phyloP scores from a whole-genome alignment of 257 asterid species.

The Rehmannia glutinosa region DNA sequence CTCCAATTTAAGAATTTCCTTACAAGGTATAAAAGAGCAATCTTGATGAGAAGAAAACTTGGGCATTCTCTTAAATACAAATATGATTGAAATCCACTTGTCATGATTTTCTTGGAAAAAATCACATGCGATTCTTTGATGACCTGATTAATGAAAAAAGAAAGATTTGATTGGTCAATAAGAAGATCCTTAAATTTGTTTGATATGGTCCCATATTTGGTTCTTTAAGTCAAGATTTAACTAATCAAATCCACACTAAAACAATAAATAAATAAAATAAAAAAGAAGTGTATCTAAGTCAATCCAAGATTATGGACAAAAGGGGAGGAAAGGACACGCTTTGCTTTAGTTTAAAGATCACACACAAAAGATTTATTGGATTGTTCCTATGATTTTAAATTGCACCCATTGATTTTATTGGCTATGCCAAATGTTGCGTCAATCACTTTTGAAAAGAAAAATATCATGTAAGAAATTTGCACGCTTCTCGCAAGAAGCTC shows the following conservation, averaged over 20 bases:
- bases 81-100: conserved; percentile 18
- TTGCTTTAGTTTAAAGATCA: conserved; percentile 26
- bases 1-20: conserved; percentile 11
- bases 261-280: neutral
- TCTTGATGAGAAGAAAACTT: conserved; percentile 18
- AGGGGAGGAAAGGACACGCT: conserved; percentile 14
- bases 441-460: conserved; percentile 1
- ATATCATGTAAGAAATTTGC: neutral
- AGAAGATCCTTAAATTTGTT: conserved; percentile 23
- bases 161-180: conserved; percentile 19
- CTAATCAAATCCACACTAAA: conserved; percentile 23
- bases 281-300: conserved; percentile 24
- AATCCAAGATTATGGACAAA: conserved; percentile 27
- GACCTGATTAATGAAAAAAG: neutral
- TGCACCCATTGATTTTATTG: conserved; percentile 14
- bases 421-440: neutral
- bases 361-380: conserved; percentile 11
- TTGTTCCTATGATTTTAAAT: neutral
- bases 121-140: conserved; percentile 19
- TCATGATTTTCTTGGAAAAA: neutral
- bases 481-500: neutral
- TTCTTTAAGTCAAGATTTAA: conserved; percentile 28
- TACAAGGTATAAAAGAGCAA: conserved; percentile 8
- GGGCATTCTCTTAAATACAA: conserved; percentile 13
- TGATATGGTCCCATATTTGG: conserved; percentile 21